Base-by-base conservation (phyloP, 805 yeast species). In the Candida loeiensis region DNA sequence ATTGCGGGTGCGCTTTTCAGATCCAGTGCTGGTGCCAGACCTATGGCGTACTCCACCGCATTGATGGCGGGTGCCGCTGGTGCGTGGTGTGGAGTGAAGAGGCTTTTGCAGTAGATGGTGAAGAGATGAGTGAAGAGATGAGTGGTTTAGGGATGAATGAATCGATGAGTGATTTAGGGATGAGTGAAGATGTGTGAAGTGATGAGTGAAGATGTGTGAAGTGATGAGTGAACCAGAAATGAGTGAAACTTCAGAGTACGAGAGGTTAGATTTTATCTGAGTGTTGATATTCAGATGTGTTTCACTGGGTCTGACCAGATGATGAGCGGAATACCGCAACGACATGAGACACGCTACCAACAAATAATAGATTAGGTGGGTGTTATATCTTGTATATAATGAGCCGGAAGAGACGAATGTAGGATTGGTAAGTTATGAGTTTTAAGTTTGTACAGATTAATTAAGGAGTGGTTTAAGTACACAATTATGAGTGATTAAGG, bases 1-100 rank as follows among this genome's bases (percentile, higher is more conserved):
- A 54, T 91, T 40, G 78, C 96, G 2, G 99, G 99, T 54, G 96
- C 96, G 1, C 51, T 93, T 22, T 93, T 87, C 73, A 85, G 85
- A 62, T 80, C 90, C 48, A 78, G 91, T 36, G 80, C 81, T 45
- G 99, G 99, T 30, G 44, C 82, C 37, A 84, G 77, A 63, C 96
- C 95, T 44, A 85, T 88, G 91, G 89, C 85, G 18, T 81, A 85
- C 55, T 79, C 95, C 20, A 77, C 95, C 17, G 93, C 77, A 32
- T 60, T 90, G 57, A 82, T 81, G 80, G 86, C 95, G n/a, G 77
- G 79, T 48, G 95, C 85, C 46, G 95, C 97, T 39, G 96, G 85
- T 47, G 80, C 79, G 26, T 91, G 99, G 99, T 82, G 95, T 71
- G 91, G 84, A 36, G 57, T 84, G 55, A 91, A 91, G 69, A 63